Conservation (phyloP, 2,329 filamentous ascomycete species). For the Diplocarpon rosae region DNA sequence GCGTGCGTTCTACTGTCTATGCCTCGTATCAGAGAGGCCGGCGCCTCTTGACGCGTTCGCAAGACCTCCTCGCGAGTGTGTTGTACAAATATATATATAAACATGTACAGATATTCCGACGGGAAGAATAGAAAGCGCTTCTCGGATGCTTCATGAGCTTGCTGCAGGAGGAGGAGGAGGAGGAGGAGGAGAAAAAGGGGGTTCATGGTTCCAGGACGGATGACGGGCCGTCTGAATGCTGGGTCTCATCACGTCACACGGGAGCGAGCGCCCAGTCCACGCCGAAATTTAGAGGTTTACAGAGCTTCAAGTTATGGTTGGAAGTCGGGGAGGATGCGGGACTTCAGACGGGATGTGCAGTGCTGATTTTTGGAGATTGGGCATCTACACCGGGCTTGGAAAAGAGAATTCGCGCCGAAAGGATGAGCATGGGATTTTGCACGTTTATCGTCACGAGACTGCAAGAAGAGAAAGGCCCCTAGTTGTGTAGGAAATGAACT, state of each 20-base stretch:
- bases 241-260: neutral
- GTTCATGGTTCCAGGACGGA: slow-evolving; percentile 2
- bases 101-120: slow-evolving; percentile 19
- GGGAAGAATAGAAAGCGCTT: slow-evolving; percentile 26
- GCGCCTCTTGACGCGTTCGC: neutral
- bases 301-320: no score
- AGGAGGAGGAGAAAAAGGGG: no score
- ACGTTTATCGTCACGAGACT: no score
- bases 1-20: slow-evolving; percentile 1
- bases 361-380: neutral
- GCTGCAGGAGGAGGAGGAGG: no score
- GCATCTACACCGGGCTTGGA: neutral
- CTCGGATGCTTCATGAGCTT: no score
- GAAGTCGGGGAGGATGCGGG: slow-evolving; percentile 8
- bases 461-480: no score
- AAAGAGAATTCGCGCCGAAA: neutral
- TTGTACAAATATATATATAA: no score
- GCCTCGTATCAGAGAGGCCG: neutral
- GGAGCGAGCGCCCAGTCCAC: no score
- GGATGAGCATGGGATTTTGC: neutral
- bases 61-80: no score
- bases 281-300: no score
- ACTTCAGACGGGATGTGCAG: slow-evolving; percentile 19
- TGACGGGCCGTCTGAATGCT: slow-evolving; percentile 8
- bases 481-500: no score